Conservation (phyloP, 2,329 filamentous ascomycete genomes). For the Colletotrichum melonis region DNA sequence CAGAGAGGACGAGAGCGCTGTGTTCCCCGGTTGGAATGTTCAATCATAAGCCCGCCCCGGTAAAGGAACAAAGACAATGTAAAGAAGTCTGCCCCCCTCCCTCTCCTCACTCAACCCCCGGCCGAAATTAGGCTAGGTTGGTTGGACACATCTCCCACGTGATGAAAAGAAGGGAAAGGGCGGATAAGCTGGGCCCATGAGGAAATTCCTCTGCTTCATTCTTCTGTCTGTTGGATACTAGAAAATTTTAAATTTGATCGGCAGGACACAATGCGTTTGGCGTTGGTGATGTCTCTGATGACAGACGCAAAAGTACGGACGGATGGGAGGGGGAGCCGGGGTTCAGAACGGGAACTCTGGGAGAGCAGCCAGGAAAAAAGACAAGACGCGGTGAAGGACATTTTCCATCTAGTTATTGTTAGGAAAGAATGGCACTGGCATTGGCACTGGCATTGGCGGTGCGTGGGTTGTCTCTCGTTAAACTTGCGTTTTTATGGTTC, state of each 20-base stretch:
- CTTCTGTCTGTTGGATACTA: slow-evolving; percentile 18
- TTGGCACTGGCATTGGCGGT: slow-evolving; percentile 25
- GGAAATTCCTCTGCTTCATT: slow-evolving; percentile 10
- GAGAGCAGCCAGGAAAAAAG: background rate
- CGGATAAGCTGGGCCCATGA: background rate
- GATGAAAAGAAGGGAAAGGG: slow-evolving; percentile 24
- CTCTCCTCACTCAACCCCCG: slow-evolving; percentile 8
- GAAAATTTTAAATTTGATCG: slow-evolving; percentile 32
- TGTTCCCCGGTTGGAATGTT: slow-evolving; percentile 11
- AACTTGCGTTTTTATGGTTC: slow-evolving; percentile 25
- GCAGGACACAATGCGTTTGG: slow-evolving; percentile 35
- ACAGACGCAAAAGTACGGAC: slow-evolving; percentile 9
- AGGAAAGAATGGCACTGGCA: slow-evolving; percentile 2
- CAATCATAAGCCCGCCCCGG: slow-evolving; percentile 14
- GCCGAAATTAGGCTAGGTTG: slow-evolving; percentile 28
- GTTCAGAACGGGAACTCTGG: slow-evolving; percentile 29
- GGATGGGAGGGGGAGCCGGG: slow-evolving; percentile 23
- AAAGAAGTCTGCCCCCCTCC: background rate
- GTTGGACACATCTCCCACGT: slow-evolving; percentile 25
- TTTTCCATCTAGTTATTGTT: slow-evolving; percentile 15
- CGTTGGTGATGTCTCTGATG: slow-evolving; percentile 35
- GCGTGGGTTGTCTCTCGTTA: slow-evolving; percentile 30
- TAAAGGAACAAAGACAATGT: slow-evolving; percentile 35
- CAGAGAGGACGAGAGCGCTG: slow-evolving; percentile 18
- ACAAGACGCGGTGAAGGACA: slow-evolving; percentile 33